A percentile compares a stretch with the other conserved stretches of the same genome.
phyloP scores from a whole-genome alignment of 2,329 filamentous ascomycete genomes.

The Paraconiothyrium brasiliense region DNA sequence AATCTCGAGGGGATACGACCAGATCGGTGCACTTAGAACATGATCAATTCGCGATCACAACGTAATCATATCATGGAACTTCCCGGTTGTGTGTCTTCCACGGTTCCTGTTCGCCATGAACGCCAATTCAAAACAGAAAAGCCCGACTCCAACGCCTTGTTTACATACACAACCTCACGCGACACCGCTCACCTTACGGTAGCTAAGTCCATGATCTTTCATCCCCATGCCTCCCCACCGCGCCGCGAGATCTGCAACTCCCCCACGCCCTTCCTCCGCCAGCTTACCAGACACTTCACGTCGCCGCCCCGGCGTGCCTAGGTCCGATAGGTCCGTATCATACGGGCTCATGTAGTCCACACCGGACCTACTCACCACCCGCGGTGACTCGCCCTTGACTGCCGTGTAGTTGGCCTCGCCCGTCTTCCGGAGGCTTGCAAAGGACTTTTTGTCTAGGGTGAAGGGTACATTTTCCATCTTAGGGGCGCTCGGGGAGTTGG shows the following conservation, averaged over 20 bases:
- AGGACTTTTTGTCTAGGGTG: slow-evolving; percentile 44
- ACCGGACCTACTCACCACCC: slow-evolving; percentile 58
- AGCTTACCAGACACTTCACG: slow-evolving; percentile 75
- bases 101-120: background rate
- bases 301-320: slow-evolving; percentile 42
- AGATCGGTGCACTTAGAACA: background rate
- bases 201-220: slow-evolving; percentile 35
- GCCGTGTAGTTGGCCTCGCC: slow-evolving; percentile 43
- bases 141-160: background rate
- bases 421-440: slow-evolving; percentile 42
- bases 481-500: slow-evolving; percentile 32
- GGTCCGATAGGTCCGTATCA: slow-evolving; percentile 41
- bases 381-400: slow-evolving; percentile 45
- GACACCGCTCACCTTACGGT: slow-evolving; percentile 54
- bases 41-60: slow-evolving; percentile 1
- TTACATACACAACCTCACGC: slow-evolving; percentile 23
- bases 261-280: slow-evolving; percentile 73
- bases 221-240: slow-evolving; percentile 37
- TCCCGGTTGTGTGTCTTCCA: background rate
- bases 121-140: background rate
- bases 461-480: slow-evolving; percentile 34
- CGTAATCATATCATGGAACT: background rate
- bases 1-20: slow-evolving; percentile 4
- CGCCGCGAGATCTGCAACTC: slow-evolving; percentile 40
- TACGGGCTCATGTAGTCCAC: slow-evolving; percentile 56